phyloP scores from a whole-genome alignment of 768 basidiomycete species.

The Xanthoconium stramineum region DNA sequence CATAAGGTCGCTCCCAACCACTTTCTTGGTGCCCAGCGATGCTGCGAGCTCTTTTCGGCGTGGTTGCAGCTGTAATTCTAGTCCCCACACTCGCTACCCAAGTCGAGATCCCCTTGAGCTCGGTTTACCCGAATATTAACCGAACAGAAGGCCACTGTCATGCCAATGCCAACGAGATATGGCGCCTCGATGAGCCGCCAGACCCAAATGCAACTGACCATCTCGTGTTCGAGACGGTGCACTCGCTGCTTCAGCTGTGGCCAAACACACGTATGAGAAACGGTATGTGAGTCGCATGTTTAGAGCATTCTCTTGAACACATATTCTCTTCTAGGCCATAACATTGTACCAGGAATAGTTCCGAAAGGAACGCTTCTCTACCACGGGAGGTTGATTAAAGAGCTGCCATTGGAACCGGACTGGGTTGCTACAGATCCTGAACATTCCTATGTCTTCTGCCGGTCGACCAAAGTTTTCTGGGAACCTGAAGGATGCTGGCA shows the following conservation, averaged over 20 bases:
- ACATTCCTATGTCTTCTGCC: conserved; percentile 39
- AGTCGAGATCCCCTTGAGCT: too few species aligned
- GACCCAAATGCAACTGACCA: conserved; percentile 26
- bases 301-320: conserved; percentile 14
- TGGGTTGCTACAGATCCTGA: conserved; percentile 38
- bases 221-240: conserved; percentile 25
- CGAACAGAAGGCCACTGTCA: neutral
- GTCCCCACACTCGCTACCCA: too few species aligned
- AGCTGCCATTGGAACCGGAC: conserved; percentile 29
- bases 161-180: neutral
- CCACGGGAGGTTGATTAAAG: conserved; percentile 22
- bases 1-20: too few species aligned
- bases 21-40: too few species aligned
- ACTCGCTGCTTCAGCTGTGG: conserved; percentile 40
- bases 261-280: conserved; percentile 46
- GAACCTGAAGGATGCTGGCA: conserved; percentile 12
- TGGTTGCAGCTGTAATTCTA: too few species aligned
- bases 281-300: conserved; percentile 25
- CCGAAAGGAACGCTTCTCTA: conserved; percentile 37
- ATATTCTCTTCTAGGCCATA: conserved; percentile 18
- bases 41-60: too few species aligned
- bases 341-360: conserved; percentile 31
- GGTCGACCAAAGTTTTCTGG: neutral
- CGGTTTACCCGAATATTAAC: too few species aligned
- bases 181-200: conserved; percentile 25